Evolutionary conservation across 371 early-diverging fungal genomes (phyloP), one percentile per base, ranked within the genome.

Genomic region (Spiromyces aspiralis): DNA sequence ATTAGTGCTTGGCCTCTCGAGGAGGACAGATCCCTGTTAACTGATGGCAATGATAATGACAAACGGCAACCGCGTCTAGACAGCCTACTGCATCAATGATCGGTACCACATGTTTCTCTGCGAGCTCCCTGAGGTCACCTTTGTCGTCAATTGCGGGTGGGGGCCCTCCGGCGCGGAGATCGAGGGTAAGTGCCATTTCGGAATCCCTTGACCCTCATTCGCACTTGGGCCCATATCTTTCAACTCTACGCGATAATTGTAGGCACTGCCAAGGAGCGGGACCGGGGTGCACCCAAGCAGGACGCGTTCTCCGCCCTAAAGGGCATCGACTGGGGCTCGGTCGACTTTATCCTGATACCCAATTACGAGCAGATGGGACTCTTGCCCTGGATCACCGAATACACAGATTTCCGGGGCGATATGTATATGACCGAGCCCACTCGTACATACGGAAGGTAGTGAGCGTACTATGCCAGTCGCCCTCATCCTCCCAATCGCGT

Each of bases 371-470:
- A 80, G 35, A 78, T 86, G 67, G 65, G 79, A 23, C 82, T 86
- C 23, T 66, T 92, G 25, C 91, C 92, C 10, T 90, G 73, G 50
- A 61, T 90, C 48, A 87, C 88, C 0, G 90, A 90, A 53, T 83
- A 80, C 65, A 71, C 84, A 4, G 80, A 76, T 22, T 92, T 91
- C 59, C 72, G 78, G 41, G 91, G 91, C 13, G 73, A 73, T 20
- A 79, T 90, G 4, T 76, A 75, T 66, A 83, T 85, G 1, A 87
- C 88, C 0, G 90, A 85, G 56, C 85, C 89, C 0, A 79, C 85
- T 0, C 77, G 83, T 50, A 79, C 76, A 51, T 87, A 86, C 70
- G 85, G 81, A 58, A 49, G 76, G 66, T 80, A 70, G 3, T 22
- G 10, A 10, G 19, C n/a, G n/a, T 3, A 60, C 6, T 48, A 27